Percentiles rank a stretch among this genome's conserved stretches.
Conservation (phyloP, 1,139 yeast species). For the Diutina sp. region DNA sequence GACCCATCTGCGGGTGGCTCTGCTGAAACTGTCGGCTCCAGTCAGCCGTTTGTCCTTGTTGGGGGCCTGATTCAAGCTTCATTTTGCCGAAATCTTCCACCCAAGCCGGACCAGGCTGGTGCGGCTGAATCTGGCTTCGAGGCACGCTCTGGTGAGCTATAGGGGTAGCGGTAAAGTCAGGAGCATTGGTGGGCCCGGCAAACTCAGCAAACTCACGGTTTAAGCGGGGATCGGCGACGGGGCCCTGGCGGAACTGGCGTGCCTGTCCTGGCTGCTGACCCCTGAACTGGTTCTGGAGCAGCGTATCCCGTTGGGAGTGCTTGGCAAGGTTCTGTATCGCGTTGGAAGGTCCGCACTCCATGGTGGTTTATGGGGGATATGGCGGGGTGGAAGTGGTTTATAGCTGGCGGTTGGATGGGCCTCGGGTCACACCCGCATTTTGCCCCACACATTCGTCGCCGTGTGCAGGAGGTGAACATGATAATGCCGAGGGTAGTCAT, state of each 20-base stretch:
- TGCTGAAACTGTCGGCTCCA: background rate
- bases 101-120: background rate
- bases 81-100: background rate
- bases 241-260: background rate
- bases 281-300: background rate
- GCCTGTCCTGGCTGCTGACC: background rate
- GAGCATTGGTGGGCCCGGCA: background rate
- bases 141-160: background rate
- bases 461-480: background rate
- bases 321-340: slow-evolving; percentile 1
- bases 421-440: background rate
- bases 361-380: background rate
- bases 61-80: background rate
- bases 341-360: background rate
- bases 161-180: background rate
- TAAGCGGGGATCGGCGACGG: background rate
- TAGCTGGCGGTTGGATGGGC: background rate
- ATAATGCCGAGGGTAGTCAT: background rate
- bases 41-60: background rate
- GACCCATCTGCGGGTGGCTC: background rate
- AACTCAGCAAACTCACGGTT: slow-evolving; percentile 2
- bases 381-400: background rate
- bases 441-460: background rate
- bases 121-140: background rate
- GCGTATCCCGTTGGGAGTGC: background rate